phyloP scores from a whole-genome alignment of 208 protist species.

The Trypanosoma rangeli region DNA sequence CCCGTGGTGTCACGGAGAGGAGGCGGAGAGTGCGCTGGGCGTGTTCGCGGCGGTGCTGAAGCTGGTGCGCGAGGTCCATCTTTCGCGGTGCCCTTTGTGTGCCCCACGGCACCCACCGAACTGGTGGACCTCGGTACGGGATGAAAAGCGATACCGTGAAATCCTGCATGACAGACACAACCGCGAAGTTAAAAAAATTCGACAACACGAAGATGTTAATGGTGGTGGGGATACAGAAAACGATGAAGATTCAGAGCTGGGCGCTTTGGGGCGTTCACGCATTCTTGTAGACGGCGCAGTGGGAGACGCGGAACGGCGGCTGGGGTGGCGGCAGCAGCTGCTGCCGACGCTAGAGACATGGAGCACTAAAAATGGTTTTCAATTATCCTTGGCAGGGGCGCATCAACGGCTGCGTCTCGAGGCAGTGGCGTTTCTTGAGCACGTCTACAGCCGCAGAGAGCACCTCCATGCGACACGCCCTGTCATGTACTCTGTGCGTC shows the following conservation, averaged over 20 bases:
- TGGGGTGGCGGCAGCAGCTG: too few species aligned
- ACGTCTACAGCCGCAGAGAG: constrained; percentile 17
- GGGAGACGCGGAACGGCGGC: neutral
- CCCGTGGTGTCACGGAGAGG: neutral
- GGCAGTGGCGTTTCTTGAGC: constrained; percentile 20
- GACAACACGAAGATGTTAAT: neutral
- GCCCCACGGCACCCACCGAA: constrained; percentile 1
- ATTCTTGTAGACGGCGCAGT: neutral
- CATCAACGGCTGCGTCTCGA: neutral
- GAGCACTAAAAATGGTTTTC: neutral
- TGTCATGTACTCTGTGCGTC: constrained; percentile 22
- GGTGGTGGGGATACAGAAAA: neutral
- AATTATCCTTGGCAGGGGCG: neutral
- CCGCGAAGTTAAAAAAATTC: neutral
- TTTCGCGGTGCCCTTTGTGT: constrained; percentile 26
- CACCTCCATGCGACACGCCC: constrained; percentile 22
- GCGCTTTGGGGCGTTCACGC: neutral
- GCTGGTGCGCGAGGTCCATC: constrained; percentile 5
- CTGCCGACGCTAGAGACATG: neutral
- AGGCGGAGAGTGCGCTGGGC: neutral
- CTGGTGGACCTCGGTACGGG: constrained; percentile 14
- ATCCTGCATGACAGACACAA: neutral
- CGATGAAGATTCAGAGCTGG: neutral
- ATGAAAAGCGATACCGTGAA: constrained; percentile 2
- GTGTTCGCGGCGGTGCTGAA: constrained; percentile 6